Percentiles rank a stretch among this genome's conserved stretches.
Conservation (phyloP, 768 basidiomycete species). For the Lentinula sp. region DNA sequence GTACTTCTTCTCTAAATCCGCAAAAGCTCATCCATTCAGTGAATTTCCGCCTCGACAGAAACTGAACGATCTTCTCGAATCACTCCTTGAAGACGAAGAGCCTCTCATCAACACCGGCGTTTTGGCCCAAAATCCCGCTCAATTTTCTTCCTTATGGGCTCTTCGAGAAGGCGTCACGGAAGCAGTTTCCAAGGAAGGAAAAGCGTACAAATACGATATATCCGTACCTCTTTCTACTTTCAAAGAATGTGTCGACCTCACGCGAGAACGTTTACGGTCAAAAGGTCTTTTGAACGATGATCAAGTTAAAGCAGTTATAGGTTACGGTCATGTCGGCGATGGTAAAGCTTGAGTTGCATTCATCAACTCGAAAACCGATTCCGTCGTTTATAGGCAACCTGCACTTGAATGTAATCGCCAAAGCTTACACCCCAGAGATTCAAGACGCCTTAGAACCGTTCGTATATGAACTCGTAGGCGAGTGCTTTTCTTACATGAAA, state of each 20-base stretch:
- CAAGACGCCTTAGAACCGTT: slow-evolving; percentile 90
- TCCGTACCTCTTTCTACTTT: slow-evolving; percentile 84
- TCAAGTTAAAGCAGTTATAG: slow-evolving; percentile 79
- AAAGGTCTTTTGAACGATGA: slow-evolving; percentile 67
- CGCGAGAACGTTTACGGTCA: slow-evolving; percentile 62
- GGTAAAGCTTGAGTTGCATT: slow-evolving; percentile 40
- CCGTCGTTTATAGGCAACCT: slow-evolving; percentile 62
- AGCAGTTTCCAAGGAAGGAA: slow-evolving; percentile 88
- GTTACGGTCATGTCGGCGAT: slow-evolving; percentile 97
- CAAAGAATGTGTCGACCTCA: slow-evolving; percentile 79
- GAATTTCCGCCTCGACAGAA: slow-evolving; percentile 47
- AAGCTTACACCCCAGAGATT: slow-evolving; percentile 76
- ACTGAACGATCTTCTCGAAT: slow-evolving; percentile 72
- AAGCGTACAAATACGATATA: slow-evolving; percentile 95
- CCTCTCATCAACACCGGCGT: slow-evolving; percentile 87
- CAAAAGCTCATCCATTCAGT: not conserved
- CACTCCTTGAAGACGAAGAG: slow-evolving; percentile 64
- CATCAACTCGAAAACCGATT: not conserved
- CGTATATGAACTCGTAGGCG: slow-evolving; percentile 86
- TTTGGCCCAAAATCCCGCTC: slow-evolving; percentile 83
- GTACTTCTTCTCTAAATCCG: slow-evolving; percentile 32
- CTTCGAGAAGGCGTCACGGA: slow-evolving; percentile 91
- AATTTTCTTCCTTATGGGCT: slow-evolving; percentile 87
- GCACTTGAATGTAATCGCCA: slow-evolving; percentile 87
- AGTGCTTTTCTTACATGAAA: slow-evolving; percentile 20